Conservation (phyloP, 1,139 yeast species). For the Taiozyma sp. region DNA sequence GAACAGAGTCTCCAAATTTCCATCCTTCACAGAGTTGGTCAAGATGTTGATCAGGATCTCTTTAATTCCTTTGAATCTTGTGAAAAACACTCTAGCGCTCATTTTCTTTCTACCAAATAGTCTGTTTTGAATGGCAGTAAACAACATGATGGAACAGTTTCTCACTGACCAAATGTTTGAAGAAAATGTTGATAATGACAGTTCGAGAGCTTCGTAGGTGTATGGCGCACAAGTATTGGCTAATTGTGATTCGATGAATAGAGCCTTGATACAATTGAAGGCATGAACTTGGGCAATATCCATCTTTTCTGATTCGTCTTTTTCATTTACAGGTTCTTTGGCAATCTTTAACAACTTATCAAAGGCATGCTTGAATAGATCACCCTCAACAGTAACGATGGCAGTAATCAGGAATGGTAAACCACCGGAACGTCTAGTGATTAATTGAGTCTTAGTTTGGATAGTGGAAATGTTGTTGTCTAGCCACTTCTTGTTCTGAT, state of each 20-base stretch:
- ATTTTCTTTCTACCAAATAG: slow-evolving; percentile 62
- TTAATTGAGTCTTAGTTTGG: slow-evolving; percentile 54
- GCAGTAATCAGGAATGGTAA: slow-evolving; percentile 77
- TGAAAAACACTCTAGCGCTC: slow-evolving; percentile 66
- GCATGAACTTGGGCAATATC: slow-evolving; percentile 95
- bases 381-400: slow-evolving; percentile 53
- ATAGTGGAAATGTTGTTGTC: slow-evolving; percentile 47
- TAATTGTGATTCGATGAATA: slow-evolving; percentile 67
- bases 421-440: slow-evolving; percentile 91
- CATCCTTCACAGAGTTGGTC: slow-evolving; percentile 30
- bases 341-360: slow-evolving; percentile 50
- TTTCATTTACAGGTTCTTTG: slow-evolving; percentile 37
- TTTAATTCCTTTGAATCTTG: slow-evolving; percentile 51
- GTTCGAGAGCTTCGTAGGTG: slow-evolving; percentile 52
- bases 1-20: slow-evolving; percentile 52
- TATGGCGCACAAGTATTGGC: slow-evolving; percentile 47
- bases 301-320: slow-evolving; percentile 47
- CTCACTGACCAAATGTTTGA: slow-evolving; percentile 79
- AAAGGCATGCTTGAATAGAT: slow-evolving; percentile 45
- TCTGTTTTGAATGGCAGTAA: slow-evolving; percentile 75
- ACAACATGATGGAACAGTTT: slow-evolving; percentile 91
- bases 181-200: slow-evolving; percentile 59
- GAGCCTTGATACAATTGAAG: slow-evolving; percentile 72
- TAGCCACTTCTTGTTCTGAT: slow-evolving; percentile 52
- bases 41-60: slow-evolving; percentile 44